phyloP scores from a whole-genome alignment of 805 yeast genomes.

The Metschnikowia santaceciliae region DNA sequence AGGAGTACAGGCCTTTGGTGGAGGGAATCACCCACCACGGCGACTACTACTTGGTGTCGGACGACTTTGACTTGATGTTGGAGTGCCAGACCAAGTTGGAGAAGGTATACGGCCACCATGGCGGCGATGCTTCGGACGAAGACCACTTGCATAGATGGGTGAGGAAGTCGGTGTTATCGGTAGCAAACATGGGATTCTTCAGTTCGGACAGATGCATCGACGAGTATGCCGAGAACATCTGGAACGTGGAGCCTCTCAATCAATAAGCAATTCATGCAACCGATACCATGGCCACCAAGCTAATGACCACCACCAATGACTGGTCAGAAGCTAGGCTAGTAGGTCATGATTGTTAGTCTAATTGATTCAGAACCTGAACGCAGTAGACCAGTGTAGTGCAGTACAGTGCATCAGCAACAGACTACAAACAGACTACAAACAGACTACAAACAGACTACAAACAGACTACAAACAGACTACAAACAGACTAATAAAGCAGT shows the following conservation, averaged over 20 bases:
- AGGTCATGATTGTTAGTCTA: too few relatives aligned
- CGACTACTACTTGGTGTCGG: conserved; percentile 82
- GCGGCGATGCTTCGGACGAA: conserved; percentile 38
- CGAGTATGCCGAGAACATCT: conserved; percentile 87
- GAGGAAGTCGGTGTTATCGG: conserved; percentile 69
- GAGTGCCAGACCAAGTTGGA: conserved; percentile 79
- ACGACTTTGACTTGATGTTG: conserved; percentile 83
- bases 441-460: too few relatives aligned
- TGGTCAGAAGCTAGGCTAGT: too few relatives aligned
- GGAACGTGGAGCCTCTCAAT: conserved; percentile 80
- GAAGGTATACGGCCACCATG: conserved; percentile 52
- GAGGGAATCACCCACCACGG: conserved; percentile 71
- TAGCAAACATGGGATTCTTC: conserved; percentile 93
- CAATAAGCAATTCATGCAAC: not conserved
- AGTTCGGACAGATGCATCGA: conserved; percentile 86
- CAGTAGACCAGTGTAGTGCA: too few relatives aligned
- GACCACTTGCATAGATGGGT: conserved; percentile 67
- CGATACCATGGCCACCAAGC: too few relatives aligned
- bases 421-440: too few relatives aligned
- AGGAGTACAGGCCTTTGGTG: conserved; percentile 62
- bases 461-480: too few relatives aligned
- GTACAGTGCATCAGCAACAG: too few relatives aligned
- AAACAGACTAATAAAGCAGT: too few relatives aligned
- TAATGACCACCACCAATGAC: too few relatives aligned
- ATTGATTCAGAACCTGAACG: too few relatives aligned